Conservation (phyloP, 1,284 basidiomycete genomes). For the Marasmius oreades region DNA sequence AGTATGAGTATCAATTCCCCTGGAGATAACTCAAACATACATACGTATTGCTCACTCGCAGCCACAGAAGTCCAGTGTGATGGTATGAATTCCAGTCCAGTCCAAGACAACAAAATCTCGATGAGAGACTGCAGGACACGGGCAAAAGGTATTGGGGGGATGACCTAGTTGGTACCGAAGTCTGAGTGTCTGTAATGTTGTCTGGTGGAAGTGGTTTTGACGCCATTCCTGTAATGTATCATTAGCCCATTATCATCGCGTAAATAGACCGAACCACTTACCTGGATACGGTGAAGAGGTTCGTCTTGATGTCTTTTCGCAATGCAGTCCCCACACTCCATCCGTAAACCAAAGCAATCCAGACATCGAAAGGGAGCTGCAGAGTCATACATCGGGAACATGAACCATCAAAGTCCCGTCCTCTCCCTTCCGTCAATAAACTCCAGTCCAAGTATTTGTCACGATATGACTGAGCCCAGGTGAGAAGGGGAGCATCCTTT, state of each 20-base stretch:
- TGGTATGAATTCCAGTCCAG: conserved; percentile 7
- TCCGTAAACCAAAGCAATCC: background rate
- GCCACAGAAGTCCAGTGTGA: conserved; percentile 9
- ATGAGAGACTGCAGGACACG: background rate
- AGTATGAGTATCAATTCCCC: background rate
- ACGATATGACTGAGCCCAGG: background rate
- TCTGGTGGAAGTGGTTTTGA: background rate
- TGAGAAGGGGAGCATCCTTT: background rate
- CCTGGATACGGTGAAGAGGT: background rate
- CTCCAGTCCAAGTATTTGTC: background rate
- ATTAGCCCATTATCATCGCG: background rate
- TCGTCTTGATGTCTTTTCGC: background rate
- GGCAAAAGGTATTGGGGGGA: background rate
- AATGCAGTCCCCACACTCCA: background rate
- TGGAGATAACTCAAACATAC: background rate
- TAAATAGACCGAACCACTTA: background rate
- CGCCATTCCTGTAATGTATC: conserved; percentile 6
- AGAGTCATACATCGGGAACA: background rate
- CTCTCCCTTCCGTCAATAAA: background rate
- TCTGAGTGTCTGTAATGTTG: background rate
- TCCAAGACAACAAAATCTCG: conserved; percentile 10
- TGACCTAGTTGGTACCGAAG: conserved; percentile 12
- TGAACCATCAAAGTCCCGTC: background rate
- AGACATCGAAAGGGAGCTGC: background rate
- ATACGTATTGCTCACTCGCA: background rate